A percentile compares a stretch with the other conserved stretches of the same genome.
Conservation (phyloP, 176 grass and related monocot genomes). For the Elaeis guineensis region DNA sequence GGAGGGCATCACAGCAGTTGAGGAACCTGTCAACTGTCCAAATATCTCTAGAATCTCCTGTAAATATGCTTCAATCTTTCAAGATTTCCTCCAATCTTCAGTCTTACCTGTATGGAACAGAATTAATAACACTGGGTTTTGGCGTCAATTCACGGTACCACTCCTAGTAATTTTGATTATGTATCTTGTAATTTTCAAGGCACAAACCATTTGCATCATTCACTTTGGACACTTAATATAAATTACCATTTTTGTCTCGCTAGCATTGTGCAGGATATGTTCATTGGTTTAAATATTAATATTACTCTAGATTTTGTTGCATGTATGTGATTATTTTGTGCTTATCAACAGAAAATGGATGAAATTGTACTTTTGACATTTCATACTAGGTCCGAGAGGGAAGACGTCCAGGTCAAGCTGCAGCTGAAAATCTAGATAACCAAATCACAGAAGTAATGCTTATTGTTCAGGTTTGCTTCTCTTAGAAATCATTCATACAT, state of each 20-base stretch:
- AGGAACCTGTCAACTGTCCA: constrained; percentile 84
- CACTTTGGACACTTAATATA: no score
- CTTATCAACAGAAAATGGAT: no score
- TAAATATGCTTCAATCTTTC: constrained; percentile 68
- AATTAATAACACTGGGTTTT: constrained; percentile 91
- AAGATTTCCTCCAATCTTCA: constrained; percentile 69
- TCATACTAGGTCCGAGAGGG: constrained; percentile 81
- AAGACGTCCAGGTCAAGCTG: constrained; percentile 38
- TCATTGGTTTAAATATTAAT: no score
- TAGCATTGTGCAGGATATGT: no score
- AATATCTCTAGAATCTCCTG: constrained; percentile 78
- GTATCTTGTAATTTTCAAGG: no score
- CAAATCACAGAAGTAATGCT: constrained; percentile 91
- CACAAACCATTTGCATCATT: no score
- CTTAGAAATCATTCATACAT: no score
- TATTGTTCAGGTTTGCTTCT: constrained; percentile 61
- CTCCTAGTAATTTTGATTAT: neutral
- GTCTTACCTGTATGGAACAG: constrained; percentile 61
- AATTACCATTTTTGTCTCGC: no score
- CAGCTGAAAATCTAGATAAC: constrained; percentile 26
- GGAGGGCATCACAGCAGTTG: constrained; percentile 92
- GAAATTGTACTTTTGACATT: constrained; percentile 7
- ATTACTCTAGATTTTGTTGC: no score
- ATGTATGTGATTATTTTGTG: no score
- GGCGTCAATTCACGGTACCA: constrained; percentile 84